A percentile compares a stretch with the other conserved stretches of the same genome.
Evolutionary conservation across 495 filamentous ascomycete genomes (phyloP).

Genomic region (Apodospora peruviana): DNA sequence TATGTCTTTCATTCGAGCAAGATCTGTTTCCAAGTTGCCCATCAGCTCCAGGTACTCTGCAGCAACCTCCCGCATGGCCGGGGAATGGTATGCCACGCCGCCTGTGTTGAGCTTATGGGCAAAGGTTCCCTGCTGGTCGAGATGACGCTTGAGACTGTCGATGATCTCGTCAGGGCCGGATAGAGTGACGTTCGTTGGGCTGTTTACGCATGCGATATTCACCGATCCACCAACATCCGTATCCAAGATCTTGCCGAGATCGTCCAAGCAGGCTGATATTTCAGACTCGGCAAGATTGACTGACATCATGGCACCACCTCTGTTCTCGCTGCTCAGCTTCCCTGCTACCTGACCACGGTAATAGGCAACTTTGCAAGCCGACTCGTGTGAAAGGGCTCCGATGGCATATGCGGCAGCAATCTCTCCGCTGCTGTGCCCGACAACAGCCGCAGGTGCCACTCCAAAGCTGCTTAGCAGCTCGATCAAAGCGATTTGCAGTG

Average conservation of each 20-base stretch:
- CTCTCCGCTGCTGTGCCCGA: constrained; percentile 58
- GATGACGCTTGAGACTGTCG: constrained; percentile 19
- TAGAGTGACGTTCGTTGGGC: constrained; percentile 38
- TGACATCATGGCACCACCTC: constrained; percentile 35
- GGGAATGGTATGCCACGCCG: constrained; percentile 38
- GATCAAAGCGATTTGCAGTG: constrained; percentile 45
- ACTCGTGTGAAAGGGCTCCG: constrained; percentile 33
- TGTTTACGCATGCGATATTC: constrained; percentile 44
- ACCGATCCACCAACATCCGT: constrained; percentile 3
- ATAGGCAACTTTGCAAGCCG: constrained; percentile 46
- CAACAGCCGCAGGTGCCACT: constrained; percentile 40
- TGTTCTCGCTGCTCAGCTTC: constrained; percentile 12
- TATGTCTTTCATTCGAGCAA: constrained; percentile 1
- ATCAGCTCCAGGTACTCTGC: constrained; percentile 27
- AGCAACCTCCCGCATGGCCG: constrained; percentile 31
- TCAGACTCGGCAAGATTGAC: constrained; percentile 27
- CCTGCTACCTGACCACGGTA: constrained; percentile 28
- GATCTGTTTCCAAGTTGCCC: constrained; percentile 9
- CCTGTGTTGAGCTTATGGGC: constrained; percentile 34
- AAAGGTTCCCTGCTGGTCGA: constrained; percentile 35
- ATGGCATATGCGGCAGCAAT: constrained; percentile 39
- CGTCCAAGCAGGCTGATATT: constrained; percentile 17
- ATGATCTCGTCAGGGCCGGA: constrained; percentile 35
- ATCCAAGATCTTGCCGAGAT: background rate
- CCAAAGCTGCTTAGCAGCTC: constrained; percentile 41